Evolutionary conservation across 2,329 filamentous ascomycete species (phyloP).

Genomic region (Raffaelea ambrosiae): DNA sequence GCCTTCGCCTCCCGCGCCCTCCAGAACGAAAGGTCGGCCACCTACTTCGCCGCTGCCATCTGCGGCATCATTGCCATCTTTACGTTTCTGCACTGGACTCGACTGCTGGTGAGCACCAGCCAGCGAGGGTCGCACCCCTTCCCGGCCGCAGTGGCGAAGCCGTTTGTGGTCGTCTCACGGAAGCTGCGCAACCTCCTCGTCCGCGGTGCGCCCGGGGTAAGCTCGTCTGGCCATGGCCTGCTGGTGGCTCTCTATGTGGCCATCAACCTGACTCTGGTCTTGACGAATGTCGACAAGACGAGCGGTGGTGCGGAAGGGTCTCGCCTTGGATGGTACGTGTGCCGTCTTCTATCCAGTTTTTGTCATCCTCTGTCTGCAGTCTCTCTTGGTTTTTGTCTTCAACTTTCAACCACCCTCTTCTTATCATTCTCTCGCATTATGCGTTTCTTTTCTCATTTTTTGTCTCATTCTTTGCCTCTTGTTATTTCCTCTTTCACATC

Average conservation of each 20-base stretch:
- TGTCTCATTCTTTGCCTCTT: no score
- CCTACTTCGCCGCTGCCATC: constrained; percentile 13
- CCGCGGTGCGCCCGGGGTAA: constrained; percentile 21
- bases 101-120: constrained; percentile 15
- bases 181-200: constrained; percentile 20
- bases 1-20: neutral
- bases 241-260: constrained; percentile 21
- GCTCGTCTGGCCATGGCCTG: constrained; percentile 23
- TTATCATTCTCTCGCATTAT: no score
- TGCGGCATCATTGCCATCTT: constrained; percentile 21
- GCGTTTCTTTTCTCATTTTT: no score
- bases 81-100: constrained; percentile 20
- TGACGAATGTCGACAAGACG: constrained; percentile 20
- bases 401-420: neutral
- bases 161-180: constrained; percentile 16
- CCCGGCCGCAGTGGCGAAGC: constrained; percentile 11
- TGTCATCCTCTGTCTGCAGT: neutral
- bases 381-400: no score
- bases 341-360: no score
- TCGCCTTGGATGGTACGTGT: constrained; percentile 24
- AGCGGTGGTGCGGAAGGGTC: constrained; percentile 15
- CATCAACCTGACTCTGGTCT: constrained; percentile 19
- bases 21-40: constrained; percentile 7
- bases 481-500: no score
- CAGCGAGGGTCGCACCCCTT: constrained; percentile 11